Evolutionary conservation across 345 rosid species (phyloP).

Genomic region (Salix brachista): DNA sequence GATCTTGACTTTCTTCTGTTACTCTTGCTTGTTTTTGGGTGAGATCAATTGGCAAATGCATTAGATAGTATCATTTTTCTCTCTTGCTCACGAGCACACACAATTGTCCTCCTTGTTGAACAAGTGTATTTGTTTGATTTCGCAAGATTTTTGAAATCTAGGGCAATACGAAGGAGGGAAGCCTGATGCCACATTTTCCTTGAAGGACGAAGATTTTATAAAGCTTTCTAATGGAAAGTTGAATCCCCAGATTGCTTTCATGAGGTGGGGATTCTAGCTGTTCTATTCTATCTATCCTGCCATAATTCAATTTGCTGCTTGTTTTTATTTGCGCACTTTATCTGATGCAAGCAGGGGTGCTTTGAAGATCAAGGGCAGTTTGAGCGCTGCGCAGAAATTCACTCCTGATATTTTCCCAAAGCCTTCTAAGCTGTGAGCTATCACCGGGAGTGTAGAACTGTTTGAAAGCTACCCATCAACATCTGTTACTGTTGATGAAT

Average conservation of each 20-base stretch:
- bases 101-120: not conserved
- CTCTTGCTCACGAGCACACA: not conserved
- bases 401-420: slow-evolving; percentile 98
- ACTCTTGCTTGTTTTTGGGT: not conserved
- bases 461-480: not conserved
- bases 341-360: slow-evolving; percentile 61
- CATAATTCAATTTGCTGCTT: not conserved
- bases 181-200: slow-evolving; percentile 79
- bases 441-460: not conserved
- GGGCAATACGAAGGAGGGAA: slow-evolving; percentile 83
- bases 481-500: not conserved
- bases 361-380: slow-evolving; percentile 91
- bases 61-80: not conserved
- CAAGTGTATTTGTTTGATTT: not conserved
- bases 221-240: slow-evolving; percentile 88
- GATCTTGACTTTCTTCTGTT: not conserved
- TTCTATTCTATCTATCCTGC: not conserved
- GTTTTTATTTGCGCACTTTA: not conserved
- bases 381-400: slow-evolving; percentile 90
- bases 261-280: slow-evolving; percentile 44
- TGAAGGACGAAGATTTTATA: slow-evolving; percentile 86
- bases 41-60: not conserved
- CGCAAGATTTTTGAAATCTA: slow-evolving; percentile 12
- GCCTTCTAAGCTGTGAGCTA: slow-evolving; percentile 75
- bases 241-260: slow-evolving; percentile 94